Evolutionary conservation across 2,329 filamentous ascomycete species (phyloP).

Genomic region (Exophiala sideris): DNA sequence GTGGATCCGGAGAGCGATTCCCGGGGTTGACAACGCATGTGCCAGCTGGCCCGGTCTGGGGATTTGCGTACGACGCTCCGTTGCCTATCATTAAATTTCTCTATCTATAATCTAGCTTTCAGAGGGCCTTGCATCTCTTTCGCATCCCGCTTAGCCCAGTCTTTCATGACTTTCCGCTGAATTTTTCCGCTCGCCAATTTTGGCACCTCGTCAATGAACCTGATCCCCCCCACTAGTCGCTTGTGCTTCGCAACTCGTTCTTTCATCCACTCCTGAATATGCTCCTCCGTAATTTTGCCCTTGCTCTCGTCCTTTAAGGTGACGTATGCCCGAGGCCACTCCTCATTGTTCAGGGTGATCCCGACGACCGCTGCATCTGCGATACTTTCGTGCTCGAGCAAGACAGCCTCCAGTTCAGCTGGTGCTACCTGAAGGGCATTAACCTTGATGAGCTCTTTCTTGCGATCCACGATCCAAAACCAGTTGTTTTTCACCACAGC

Average conservation of each 20-base stretch:
- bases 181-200: constrained; percentile 49
- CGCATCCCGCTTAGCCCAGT: no score
- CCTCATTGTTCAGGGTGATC: constrained; percentile 36
- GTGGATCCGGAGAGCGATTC: no score
- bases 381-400: constrained; percentile 44
- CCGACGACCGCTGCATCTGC: constrained; percentile 47
- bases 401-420: constrained; percentile 45
- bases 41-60: no score
- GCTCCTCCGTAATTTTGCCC: constrained; percentile 6
- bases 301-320: constrained; percentile 30
- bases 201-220: constrained; percentile 49
- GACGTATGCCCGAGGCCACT: constrained; percentile 41
- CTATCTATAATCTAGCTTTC: no score
- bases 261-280: constrained; percentile 31
- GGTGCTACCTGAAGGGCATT: constrained; percentile 48
- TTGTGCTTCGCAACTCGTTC: constrained; percentile 36
- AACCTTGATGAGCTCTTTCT: constrained; percentile 56
- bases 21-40: no score
- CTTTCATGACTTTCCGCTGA: background rate
- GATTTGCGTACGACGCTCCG: no score
- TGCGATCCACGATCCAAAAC: constrained; percentile 63
- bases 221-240: constrained; percentile 40
- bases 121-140: no score
- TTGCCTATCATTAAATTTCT: no score
- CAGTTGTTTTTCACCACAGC: background rate